Percentiles rank a stretch among this genome's conserved stretches.
Conservation (phyloP, 805 yeast genomes). For the Phaffomyces thermotolerans region DNA sequence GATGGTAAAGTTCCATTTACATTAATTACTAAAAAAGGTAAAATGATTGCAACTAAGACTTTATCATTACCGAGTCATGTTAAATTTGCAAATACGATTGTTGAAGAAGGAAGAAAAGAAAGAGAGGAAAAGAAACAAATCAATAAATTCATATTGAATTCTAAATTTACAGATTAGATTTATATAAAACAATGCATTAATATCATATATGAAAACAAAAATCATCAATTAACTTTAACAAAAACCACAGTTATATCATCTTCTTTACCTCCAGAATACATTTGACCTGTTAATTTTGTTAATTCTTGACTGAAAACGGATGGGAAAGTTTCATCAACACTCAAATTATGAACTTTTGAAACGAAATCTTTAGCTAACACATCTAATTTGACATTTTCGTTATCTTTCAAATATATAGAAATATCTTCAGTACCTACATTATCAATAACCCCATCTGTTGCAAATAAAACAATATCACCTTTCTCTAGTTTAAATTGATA, state of each 20-base stretch:
- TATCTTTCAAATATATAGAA: slow-evolving; percentile 57
- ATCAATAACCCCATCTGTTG: slow-evolving; percentile 92
- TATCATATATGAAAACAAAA: no score
- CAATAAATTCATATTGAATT: slow-evolving; percentile 43
- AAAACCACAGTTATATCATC: slow-evolving; percentile 88
- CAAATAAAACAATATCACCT: slow-evolving; percentile 74
- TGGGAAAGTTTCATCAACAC: slow-evolving; percentile 66
- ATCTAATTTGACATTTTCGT: slow-evolving; percentile 32
- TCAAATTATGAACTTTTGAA: slow-evolving; percentile 54
- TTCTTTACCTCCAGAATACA: slow-evolving; percentile 85
- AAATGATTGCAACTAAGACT: slow-evolving; percentile 35
- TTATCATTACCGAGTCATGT: slow-evolving; percentile 47
- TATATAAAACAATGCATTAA: no score
- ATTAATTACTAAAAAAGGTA: slow-evolving; percentile 48
- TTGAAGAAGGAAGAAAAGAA: slow-evolving; percentile 42
- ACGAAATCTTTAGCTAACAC: slow-evolving; percentile 52
- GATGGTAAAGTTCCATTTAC: slow-evolving; percentile 35
- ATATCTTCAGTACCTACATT: slow-evolving; percentile 71
- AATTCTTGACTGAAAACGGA: slow-evolving; percentile 83
- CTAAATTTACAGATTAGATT: slow-evolving; percentile 25
- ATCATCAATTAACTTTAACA: slow-evolving; percentile 32
- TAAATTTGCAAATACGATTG: slow-evolving; percentile 45
- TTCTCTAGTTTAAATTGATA: slow-evolving; percentile 57
- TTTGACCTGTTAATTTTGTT: slow-evolving; percentile 55
- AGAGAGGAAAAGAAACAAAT: slow-evolving; percentile 49